These are phyloP conservation scores for Vitis hybrid DNA, from an alignment of 177 flowering plant species.

Conservation along the genomic window DNA sequence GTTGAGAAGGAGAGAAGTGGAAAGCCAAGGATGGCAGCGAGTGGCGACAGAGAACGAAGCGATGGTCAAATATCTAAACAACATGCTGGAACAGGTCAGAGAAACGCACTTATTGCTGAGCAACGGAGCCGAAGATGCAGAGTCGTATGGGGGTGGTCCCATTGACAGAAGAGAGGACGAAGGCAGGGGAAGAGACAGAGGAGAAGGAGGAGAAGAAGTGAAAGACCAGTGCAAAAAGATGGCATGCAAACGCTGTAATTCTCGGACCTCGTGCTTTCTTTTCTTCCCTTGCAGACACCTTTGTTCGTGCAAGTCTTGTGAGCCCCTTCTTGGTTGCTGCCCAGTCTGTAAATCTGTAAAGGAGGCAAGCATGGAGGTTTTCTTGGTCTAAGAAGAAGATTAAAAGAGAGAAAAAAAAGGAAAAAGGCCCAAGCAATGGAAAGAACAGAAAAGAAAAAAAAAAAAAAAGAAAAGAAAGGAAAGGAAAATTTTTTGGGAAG, in stretches of 20 bases:
- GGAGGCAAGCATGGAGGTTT: conserved; percentile 41
- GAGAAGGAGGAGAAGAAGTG: conserved; percentile 3
- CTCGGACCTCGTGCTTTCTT: conserved; percentile 38
- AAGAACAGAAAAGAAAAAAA: background rate
- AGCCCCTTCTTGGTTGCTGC: conserved; percentile 42
- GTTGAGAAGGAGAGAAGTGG: conserved; percentile 26
- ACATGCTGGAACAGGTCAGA: conserved; percentile 26
- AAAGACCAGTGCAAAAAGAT: conserved; percentile 13
- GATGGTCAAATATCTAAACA: conserved; percentile 33
- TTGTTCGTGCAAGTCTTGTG: conserved; percentile 61
- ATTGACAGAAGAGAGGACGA: background rate
- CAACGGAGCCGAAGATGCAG: conserved; percentile 36
- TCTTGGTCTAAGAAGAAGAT: conserved; percentile 17
- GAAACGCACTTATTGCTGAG: conserved; percentile 18
- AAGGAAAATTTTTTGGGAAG: conserved; percentile 6
- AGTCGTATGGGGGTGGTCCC: conserved; percentile 27
- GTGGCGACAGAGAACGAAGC: conserved; percentile 53
- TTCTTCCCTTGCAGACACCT: conserved; percentile 71
- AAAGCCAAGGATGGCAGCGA: conserved; percentile 42
- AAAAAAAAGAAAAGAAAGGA: background rate
- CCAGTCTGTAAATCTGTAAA: conserved; percentile 61
- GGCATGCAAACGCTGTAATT: conserved; percentile 46
- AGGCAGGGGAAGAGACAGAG: background rate
- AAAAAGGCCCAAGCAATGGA: too few species aligned
- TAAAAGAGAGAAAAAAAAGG: background rate